These are phyloP conservation scores for Teratosphaeria destructans DNA, from an alignment of 2,329 filamentous ascomycete genomes.

Conservation along the genomic window DNA sequence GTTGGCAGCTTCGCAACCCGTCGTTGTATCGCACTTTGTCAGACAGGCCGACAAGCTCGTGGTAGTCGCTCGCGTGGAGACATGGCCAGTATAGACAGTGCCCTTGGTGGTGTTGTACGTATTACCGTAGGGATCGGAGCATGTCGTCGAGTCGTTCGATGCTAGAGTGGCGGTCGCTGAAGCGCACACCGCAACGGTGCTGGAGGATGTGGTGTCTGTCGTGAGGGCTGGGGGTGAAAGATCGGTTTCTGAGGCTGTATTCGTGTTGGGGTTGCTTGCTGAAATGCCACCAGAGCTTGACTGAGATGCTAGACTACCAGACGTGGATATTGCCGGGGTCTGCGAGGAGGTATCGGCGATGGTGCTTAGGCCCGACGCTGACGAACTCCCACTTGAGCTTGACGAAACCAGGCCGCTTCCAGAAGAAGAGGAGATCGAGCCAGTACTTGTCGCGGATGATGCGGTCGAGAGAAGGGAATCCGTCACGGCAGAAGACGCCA, in stretches of 20 bases:
- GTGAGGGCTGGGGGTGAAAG: not conserved
- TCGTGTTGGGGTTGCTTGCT: too few species aligned
- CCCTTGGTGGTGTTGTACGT: slow-evolving; percentile 14
- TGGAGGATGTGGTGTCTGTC: not conserved
- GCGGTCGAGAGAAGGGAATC: not conserved
- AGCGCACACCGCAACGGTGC: not conserved
- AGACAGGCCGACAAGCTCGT: slow-evolving; percentile 12
- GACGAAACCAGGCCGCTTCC: not conserved
- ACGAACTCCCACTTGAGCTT: not conserved
- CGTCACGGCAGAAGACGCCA: not conserved
- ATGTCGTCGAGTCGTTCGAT: slow-evolving; percentile 6
- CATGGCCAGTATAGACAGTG: slow-evolving; percentile 11
- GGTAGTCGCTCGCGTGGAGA: slow-evolving; percentile 11
- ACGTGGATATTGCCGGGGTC: not conserved
- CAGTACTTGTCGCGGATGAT: not conserved
- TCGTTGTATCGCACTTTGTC: too few species aligned
- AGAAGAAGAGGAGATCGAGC: not conserved
- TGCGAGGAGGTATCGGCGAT: too few species aligned
- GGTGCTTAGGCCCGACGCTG: not conserved
- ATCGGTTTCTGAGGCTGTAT: not conserved
- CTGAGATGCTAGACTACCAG: not conserved
- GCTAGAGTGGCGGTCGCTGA: slow-evolving; percentile 7
- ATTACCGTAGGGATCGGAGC: slow-evolving; percentile 12
- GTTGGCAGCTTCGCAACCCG: slow-evolving; percentile 6
- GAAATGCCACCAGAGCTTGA: not conserved